Base-by-base conservation (phyloP, 805 yeast species). In the Cyberlindnera subsufficiens region DNA sequence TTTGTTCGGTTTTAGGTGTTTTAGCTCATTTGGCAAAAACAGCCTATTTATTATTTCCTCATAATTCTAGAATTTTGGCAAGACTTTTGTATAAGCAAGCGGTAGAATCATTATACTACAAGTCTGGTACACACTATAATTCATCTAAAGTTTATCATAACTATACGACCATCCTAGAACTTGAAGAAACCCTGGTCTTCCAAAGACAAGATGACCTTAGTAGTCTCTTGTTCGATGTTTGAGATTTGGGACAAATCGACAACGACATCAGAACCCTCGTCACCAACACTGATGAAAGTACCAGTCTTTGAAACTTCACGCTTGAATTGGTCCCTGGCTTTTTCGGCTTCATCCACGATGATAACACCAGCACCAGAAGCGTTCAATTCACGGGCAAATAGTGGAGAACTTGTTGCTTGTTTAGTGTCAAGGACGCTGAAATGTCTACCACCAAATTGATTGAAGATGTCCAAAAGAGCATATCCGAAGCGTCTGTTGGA, bases 341-440 rank as follows among this genome's bases (percentile, higher is more conserved):
- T 36, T 16, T 43, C 45, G 8, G 45, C 43, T 15, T 52, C 43
- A 18, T 52, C 51, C 39, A 82, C 77, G 39, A 85, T 75, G 51
- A 90, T 84, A 34, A 91, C 91, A 54, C 96, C 98, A 9, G 96
- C 71, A 44, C 97, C 97, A n/a, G 96, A 78, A 61, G 86, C 80
- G 35, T 84, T 83, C 53, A 88, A 71, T 66, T 89, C 91, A 44
- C 80, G 74, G 37, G 86, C 75, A 45, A 86, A 78, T 54, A 77
- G 81, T 5, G 84, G 76, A 47, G 80, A 38, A 4, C 44, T 74
- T 55, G 75, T 65, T 55, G 43, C 36, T 13, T 73, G 51, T 55
- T 62, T 52, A 46, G 65, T 66, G 40, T 39, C 47, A 37, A 57
- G 53, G 79, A 68, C 51, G 74, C 74, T 43, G 86, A 75, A 61